phyloP scores from a whole-genome alignment of 1,284 basidiomycete genomes.

The Kwoniella shivajii region DNA sequence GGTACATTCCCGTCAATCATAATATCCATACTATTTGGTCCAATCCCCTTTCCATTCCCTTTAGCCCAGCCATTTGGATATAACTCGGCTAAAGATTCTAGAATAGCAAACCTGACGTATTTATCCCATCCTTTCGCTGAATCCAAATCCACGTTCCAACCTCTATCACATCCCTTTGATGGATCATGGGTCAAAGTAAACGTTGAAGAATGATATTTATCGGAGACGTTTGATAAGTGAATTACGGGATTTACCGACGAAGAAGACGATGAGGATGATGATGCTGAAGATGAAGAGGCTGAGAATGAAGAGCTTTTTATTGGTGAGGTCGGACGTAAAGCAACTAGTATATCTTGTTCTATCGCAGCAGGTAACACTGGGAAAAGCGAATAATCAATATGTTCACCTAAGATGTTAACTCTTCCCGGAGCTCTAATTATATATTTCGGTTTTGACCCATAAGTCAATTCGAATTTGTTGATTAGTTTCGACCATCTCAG shows the following conservation, averaged over 20 bases:
- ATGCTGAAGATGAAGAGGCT: constrained; percentile 47
- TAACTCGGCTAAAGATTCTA: constrained; percentile 33
- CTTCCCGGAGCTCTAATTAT: constrained; percentile 81
- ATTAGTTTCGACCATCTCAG: constrained; percentile 68
- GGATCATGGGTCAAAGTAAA: constrained; percentile 5
- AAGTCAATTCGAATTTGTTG: constrained; percentile 65
- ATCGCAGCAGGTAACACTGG: constrained; percentile 77
- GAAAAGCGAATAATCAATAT: constrained; percentile 72
- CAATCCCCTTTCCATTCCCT: constrained; percentile 58
- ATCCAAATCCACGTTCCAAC: constrained; percentile 70
- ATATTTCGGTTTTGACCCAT: constrained; percentile 67
- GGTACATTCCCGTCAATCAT: constrained; percentile 77
- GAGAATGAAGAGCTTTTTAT: constrained; percentile 36
- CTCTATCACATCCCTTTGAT: constrained; percentile 16
- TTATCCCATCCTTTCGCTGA: constrained; percentile 76
- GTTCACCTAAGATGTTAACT: constrained; percentile 78
- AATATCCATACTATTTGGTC: constrained; percentile 66
- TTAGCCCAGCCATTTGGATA: constrained; percentile 55
- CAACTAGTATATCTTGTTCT: constrained; percentile 81
- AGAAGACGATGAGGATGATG: constrained; percentile 16
- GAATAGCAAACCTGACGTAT: constrained; percentile 69
- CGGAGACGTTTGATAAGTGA: constrained; percentile 65
- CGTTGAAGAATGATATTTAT: constrained; percentile 53
- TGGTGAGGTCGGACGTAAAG: constrained; percentile 67
- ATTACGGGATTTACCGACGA: too few species aligned